phyloP scores from a whole-genome alignment of 805 yeast species.

The Pichia occidentalis region DNA sequence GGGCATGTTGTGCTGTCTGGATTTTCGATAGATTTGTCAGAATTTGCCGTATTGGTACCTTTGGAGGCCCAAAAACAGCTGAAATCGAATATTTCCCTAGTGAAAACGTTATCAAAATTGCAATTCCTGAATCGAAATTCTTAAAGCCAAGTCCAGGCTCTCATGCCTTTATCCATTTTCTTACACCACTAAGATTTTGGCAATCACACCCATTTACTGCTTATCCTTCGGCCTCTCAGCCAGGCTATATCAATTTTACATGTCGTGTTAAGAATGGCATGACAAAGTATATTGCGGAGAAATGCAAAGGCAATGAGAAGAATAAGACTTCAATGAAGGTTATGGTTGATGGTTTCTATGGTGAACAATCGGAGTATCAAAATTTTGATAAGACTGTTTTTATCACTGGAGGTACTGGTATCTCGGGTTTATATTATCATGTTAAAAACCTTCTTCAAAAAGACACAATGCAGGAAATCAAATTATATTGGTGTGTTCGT shows the following conservation, averaged over 20 bases:
- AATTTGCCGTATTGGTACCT: slow-evolving; percentile 31
- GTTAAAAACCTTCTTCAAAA: slow-evolving; percentile 28
- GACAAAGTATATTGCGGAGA: slow-evolving; percentile 37
- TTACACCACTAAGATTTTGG: slow-evolving; percentile 42
- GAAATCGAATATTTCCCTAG: slow-evolving; percentile 26
- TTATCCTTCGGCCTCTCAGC: slow-evolving; percentile 31
- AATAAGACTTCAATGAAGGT: slow-evolving; percentile 27
- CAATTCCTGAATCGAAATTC: slow-evolving; percentile 39
- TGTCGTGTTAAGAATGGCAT: slow-evolving; percentile 54
- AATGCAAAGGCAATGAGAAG: slow-evolving; percentile 21
- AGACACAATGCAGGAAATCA: slow-evolving; percentile 31
- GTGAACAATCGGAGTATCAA: slow-evolving; percentile 44
- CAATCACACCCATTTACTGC: slow-evolving; percentile 65
- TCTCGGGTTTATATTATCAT: slow-evolving; percentile 52
- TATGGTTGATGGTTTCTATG: slow-evolving; percentile 69
- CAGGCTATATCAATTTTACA: slow-evolving; percentile 35
- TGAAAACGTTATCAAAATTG: slow-evolving; percentile 43
- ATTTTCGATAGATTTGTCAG: slow-evolving; percentile 46
- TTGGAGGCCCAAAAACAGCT: slow-evolving; percentile 30
- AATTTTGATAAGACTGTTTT: slow-evolving; percentile 49
- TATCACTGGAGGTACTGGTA: slow-evolving; percentile 71
- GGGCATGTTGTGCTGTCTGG: slow-evolving; percentile 44
- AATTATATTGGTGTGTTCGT: slow-evolving; percentile 60
- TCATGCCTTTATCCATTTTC: slow-evolving; percentile 53
- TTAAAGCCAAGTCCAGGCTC: slow-evolving; percentile 54